Evolutionary conservation across 176 grass and related monocot genomes (phyloP), one percentile per base, ranked within the genome.

Genomic region (Rhynchospora pubera): DNA sequence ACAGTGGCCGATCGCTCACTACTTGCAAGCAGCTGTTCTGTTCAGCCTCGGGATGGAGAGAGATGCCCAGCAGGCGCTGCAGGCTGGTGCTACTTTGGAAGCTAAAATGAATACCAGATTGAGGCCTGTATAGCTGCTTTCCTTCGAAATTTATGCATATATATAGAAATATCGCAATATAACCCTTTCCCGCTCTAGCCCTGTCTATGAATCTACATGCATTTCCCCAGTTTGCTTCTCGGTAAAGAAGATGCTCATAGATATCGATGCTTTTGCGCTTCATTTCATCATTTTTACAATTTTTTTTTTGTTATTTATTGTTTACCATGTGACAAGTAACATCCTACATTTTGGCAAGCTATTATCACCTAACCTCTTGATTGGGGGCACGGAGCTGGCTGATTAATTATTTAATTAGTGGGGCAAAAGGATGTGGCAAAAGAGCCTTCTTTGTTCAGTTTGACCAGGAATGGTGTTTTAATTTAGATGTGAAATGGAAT

Each of bases 1-100:
- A 0, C 84, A 85, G 59, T 94, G 94, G 91, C 90, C 94, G 1
- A 87, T 83, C 8, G 88, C 86, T 57, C 19, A 88, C 63, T 89
- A 91, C 23, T 80, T 97, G 62, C 86, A 94, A 80, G 90, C 90
- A 28, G 82, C 91, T 51, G 84, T 88, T 56, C 88, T 92, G 22
- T 67, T 91, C 6, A 81, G 60, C 59, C 83, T 97, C 9, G 90
- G 90, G 65, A 92, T 87, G 90, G 88, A 97, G 12, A 73, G 57
- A 45, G 87, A 97, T 48, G 90, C 90, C 21, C 85, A 83, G 13
- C 85, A 94, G 71, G 65, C 79, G 18, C 83, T 97, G 28, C 85
- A 87, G 77, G 81, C 89, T 11, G 91, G 88, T 3, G 85, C 83
- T 34, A 52, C 52, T 62, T 85, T 93, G 80, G 93, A 93, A 83